Conservation (phyloP, 257 asterid species). For the Pogostemon cablin region DNA sequence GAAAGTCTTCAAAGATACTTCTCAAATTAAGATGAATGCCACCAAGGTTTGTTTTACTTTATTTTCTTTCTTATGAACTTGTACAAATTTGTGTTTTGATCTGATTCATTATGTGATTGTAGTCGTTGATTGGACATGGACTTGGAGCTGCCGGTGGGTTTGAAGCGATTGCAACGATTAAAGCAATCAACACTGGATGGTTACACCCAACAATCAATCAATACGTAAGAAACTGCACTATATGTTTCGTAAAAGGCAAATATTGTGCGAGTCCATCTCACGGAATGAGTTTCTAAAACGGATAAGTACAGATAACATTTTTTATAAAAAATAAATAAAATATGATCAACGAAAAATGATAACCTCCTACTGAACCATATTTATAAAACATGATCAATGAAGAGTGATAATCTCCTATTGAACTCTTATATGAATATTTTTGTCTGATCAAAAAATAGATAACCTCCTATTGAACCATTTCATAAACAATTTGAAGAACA, state of each 20-base stretch:
- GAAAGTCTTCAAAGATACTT: slow-evolving; percentile 52
- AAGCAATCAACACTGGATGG: slow-evolving; percentile 28
- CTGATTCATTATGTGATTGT: slow-evolving; percentile 26
- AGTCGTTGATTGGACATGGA: slow-evolving; percentile 22
- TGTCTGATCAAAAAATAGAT: no score
- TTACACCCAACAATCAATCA: slow-evolving; percentile 40
- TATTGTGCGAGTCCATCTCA: no score
- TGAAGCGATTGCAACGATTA: slow-evolving; percentile 40
- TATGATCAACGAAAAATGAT: no score
- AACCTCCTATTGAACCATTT: no score
- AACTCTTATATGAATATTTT: no score
- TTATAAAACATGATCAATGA: no score
- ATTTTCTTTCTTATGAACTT: not conserved
- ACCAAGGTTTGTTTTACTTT: slow-evolving; percentile 44
- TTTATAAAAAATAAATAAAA: no score
- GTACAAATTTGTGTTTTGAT: not conserved
- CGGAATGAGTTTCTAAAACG: no score
- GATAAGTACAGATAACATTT: no score
- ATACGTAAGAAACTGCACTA: not conserved
- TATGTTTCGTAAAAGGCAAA: not conserved
- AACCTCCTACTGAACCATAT: no score
- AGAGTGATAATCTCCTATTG: no score
- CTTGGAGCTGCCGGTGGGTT: slow-evolving; percentile 36
- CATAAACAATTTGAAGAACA: no score
- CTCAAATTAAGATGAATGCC: slow-evolving; percentile 58